These are phyloP conservation scores for Yamadazyma ubonensis DNA, from an alignment of 805 yeast genomes.

Conservation along the genomic window DNA sequence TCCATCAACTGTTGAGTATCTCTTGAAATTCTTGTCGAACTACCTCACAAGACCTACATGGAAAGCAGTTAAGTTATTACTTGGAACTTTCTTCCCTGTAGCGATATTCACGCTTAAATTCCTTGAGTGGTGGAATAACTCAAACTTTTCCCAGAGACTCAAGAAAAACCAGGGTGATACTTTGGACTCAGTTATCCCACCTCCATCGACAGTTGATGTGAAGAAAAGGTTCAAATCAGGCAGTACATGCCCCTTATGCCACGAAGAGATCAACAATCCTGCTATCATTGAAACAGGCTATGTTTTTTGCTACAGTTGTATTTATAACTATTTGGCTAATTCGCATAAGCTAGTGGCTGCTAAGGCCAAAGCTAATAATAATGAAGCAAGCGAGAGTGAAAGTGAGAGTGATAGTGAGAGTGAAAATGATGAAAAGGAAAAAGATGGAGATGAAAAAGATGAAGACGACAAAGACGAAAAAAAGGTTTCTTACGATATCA, in stretches of 20 bases:
- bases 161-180: constrained; percentile 47
- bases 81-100: constrained; percentile 67
- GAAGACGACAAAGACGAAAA: constrained; percentile 9
- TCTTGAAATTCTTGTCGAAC: constrained; percentile 23
- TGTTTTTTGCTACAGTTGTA: constrained; percentile 87
- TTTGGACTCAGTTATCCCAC: constrained; percentile 50
- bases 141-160: constrained; percentile 64
- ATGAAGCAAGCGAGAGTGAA: constrained; percentile 12
- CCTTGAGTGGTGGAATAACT: constrained; percentile 89
- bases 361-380: constrained; percentile 11
- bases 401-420: constrained; percentile 13
- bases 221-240: constrained; percentile 26
- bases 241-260: constrained; percentile 67
- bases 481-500: constrained; percentile 25
- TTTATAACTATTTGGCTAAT: constrained; percentile 58
- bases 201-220: constrained; percentile 31
- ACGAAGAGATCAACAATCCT: constrained; percentile 64
- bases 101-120: constrained; percentile 81
- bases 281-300: constrained; percentile 89
- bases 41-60: constrained; percentile 28
- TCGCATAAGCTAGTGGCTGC: constrained; percentile 35
- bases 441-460: constrained; percentile 10
- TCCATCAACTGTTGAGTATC: constrained; percentile 37
- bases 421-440: constrained; percentile 13
- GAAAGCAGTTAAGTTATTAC: constrained; percentile 28